These are phyloP conservation scores for Neophaeococcomyces mojaviensis DNA, from an alignment of 2,329 filamentous ascomycete species.

Conservation along the genomic window DNA sequence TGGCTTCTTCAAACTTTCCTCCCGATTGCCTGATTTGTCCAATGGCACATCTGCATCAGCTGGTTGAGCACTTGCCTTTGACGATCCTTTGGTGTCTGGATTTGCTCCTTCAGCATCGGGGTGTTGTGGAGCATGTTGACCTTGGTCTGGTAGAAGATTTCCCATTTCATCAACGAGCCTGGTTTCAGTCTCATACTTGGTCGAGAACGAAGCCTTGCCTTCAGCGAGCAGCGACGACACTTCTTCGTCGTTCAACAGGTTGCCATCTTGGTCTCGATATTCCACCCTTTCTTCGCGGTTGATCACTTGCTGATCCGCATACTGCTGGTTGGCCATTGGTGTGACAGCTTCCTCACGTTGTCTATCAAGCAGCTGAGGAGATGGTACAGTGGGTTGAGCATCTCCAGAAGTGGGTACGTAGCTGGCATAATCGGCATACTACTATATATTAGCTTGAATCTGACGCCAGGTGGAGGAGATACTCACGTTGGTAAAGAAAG, in stretches of 20 bases:
- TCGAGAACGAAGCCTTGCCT: slow-evolving; percentile 93
- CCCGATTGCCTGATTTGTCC: slow-evolving; percentile 30
- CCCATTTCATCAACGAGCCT: slow-evolving; percentile 72
- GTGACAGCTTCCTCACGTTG: slow-evolving; percentile 27
- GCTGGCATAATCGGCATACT: slow-evolving; percentile 28
- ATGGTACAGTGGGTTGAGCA: slow-evolving; percentile 17
- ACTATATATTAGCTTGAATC: slow-evolving; percentile 8
- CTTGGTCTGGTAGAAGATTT: slow-evolving; percentile 57
- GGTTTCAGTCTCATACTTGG: slow-evolving; percentile 89
- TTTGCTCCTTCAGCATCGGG: slow-evolving; percentile 52
- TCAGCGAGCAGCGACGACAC: slow-evolving; percentile 64
- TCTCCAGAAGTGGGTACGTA: slow-evolving; percentile 20
- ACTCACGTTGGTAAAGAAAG: slow-evolving; percentile 80
- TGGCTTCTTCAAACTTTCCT: slow-evolving; percentile 30
- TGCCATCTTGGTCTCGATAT: slow-evolving; percentile 91
- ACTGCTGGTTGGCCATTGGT: slow-evolving; percentile 26
- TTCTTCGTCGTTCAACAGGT: slow-evolving; percentile 74
- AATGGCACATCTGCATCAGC: slow-evolving; percentile 28
- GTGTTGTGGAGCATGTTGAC: slow-evolving; percentile 43
- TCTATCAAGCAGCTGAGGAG: slow-evolving; percentile 12
- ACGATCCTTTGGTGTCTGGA: slow-evolving; percentile 43
- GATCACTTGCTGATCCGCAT: slow-evolving; percentile 23
- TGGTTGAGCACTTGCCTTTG: slow-evolving; percentile 29
- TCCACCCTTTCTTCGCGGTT: slow-evolving; percentile 75
- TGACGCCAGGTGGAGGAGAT: slow-evolving; percentile 7